Conservation (phyloP, 331 rosid genomes). For the Spiraea crenata region DNA sequence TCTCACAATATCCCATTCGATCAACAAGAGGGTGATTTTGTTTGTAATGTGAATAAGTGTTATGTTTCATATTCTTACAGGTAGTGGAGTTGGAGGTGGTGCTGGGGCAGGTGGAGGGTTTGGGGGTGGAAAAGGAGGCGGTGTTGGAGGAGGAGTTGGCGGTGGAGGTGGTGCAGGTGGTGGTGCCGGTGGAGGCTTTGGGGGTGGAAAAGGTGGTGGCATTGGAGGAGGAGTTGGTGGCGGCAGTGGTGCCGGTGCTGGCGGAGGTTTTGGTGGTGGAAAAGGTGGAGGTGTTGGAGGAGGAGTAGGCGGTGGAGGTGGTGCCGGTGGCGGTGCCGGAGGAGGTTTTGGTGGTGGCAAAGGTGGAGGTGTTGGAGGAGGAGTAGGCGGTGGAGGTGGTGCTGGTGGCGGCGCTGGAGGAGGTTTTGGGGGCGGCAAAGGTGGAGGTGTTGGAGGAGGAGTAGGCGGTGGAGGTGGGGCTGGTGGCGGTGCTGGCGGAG, state of each 20-base stretch:
- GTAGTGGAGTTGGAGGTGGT: conserved; percentile 1
- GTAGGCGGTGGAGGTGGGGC: background rate
- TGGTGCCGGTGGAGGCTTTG: conserved; percentile 8
- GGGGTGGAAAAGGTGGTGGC: background rate
- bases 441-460: conserved; percentile 1
- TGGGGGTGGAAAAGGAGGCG: background rate
- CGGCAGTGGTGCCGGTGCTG: conserved; percentile 5
- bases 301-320: conserved; percentile 4
- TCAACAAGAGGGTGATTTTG: too few species aligned
- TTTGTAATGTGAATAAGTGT: too few species aligned
- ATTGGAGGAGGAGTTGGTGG: conserved; percentile 7
- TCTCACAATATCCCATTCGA: too few species aligned
- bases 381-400: background rate
- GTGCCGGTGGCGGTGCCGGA: conserved; percentile 11
- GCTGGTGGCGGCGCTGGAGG: conserved; percentile 23
- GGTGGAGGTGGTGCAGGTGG: conserved; percentile 5
- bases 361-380: background rate
- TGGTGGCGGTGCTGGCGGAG: conserved; percentile 11
- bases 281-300: conserved; percentile 14
- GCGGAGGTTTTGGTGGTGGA: conserved; percentile 1
- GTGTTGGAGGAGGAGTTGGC: conserved; percentile 17
- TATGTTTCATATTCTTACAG: too few species aligned
- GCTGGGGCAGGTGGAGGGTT: conserved; percentile 13
- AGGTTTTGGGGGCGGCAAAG: conserved; percentile 15
- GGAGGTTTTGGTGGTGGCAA: background rate